phyloP scores from a whole-genome alignment of 371 early-diverging fungal species.

The Mucor ambiguus region DNA sequence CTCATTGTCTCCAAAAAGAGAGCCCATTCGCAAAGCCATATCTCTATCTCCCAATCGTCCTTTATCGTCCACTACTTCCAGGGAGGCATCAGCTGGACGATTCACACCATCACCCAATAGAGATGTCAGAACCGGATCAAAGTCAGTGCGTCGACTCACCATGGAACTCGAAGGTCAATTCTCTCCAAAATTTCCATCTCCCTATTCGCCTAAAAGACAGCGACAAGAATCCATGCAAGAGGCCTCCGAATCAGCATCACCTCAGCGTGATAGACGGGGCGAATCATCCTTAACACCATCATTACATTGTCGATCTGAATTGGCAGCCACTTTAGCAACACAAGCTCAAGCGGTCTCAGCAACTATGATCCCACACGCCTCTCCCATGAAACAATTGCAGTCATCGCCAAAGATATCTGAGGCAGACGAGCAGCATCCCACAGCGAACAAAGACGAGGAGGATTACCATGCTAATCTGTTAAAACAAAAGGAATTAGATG shows the following conservation, averaged over 20 bases:
- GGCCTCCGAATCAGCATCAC: neutral
- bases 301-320: neutral
- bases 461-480: neutral
- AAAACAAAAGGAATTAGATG: neutral
- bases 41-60: neutral
- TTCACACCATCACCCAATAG: neutral
- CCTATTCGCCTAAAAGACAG: neutral
- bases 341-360: neutral
- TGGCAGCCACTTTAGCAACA: neutral
- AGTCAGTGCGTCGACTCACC: constrained; percentile 16
- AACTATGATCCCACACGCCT: neutral
- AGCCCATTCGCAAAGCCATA: neutral
- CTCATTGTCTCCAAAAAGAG: neutral
- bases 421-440: neutral
- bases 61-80: neutral
- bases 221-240: neutral
- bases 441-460: neutral
- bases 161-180: constrained; percentile 11
- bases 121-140: constrained; percentile 10
- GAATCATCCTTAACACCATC: neutral
- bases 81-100: neutral
- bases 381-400: too few relatives aligned
- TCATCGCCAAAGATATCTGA: neutral
- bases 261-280: neutral
- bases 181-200: neutral